These are phyloP conservation scores for Clavariopsis aquatica DNA, from an alignment of 495 filamentous ascomycete genomes.

Conservation along the genomic window DNA sequence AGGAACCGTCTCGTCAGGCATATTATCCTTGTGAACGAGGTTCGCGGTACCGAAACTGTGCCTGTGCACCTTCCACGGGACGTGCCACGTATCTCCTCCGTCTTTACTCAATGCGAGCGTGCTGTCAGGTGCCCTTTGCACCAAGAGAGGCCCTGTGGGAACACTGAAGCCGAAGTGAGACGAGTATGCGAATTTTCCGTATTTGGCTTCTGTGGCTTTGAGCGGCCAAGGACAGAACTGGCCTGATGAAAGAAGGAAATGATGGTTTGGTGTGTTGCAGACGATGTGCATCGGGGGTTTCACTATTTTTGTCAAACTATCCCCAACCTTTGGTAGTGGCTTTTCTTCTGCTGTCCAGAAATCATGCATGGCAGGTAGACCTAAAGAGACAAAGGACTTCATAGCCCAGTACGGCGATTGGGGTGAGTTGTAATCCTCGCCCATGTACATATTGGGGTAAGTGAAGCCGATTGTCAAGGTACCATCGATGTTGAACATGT, in stretches of 20 bases:
- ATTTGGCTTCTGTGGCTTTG: slow-evolving; percentile 31
- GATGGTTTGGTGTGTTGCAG: slow-evolving; percentile 21
- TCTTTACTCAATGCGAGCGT: slow-evolving; percentile 24
- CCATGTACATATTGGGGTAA: slow-evolving; percentile 28
- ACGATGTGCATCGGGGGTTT: slow-evolving; percentile 20
- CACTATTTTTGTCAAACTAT: background rate
- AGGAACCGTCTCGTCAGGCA: background rate
- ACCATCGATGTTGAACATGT: slow-evolving; percentile 27
- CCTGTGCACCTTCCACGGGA: slow-evolving; percentile 19
- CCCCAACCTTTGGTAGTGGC: background rate
- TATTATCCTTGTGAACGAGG: background rate
- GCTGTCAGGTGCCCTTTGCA: slow-evolving; percentile 23
- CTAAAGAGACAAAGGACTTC: slow-evolving; percentile 23
- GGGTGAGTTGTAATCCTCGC: slow-evolving; percentile 29
- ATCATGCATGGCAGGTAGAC: background rate
- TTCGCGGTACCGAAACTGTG: background rate
- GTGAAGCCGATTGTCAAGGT: slow-evolving; percentile 27
- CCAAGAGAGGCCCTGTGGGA: slow-evolving; percentile 13
- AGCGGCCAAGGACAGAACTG: slow-evolving; percentile 31
- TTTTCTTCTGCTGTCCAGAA: slow-evolving; percentile 22
- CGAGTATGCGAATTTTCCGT: slow-evolving; percentile 27
- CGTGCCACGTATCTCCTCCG: slow-evolving; percentile 22
- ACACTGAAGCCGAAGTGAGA: slow-evolving; percentile 29
- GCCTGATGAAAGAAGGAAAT: slow-evolving; percentile 20
- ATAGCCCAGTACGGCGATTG: slow-evolving; percentile 29